Evolutionary conservation across 176 grass and related monocot genomes (phyloP), one percentile per base, ranked within the genome.

Genomic region (Aegilops umbellulata): DNA sequence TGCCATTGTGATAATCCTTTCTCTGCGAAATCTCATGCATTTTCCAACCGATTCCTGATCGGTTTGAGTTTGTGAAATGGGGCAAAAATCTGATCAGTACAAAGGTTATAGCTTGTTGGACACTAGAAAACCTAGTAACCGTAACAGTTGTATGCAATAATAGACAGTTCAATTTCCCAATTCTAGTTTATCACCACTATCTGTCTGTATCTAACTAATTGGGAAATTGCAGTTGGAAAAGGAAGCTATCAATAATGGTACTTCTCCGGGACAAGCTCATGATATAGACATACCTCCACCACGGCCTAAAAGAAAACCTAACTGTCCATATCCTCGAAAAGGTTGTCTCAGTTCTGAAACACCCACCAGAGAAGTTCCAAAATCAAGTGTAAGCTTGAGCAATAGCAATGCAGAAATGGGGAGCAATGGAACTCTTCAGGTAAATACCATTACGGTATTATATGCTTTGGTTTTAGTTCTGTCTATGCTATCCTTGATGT

Each of bases 221-320:
- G 78, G 35, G 41, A 89, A 90, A 85, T 87, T 94, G 47, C 97
- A 98, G 97, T 82, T 95, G 90, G 94, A 98, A 86, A 98, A 98
- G 76, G 94, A 98, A 87, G 90, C 97, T 74, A 81, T 92, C 17
- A 92, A 70, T 17, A 98, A 96, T 80, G 94, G 92, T 17, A 92
- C 84, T 74, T 88, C 88, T 46, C 81, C 79, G 10, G 93, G 88
- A 82, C 91, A 97, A 93, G 76, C 77, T 83, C 95, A 92, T 89
- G 92, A 98, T 51, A 98, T 98, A 22, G 90, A 93, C 70, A 98
- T 98, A 82, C 97, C 97, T 84, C 97, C 97, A 85, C 94, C 97
- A 79, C 82, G 97, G 60, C 97, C 97, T 31, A 98, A 98, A 87
- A 95, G 94, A 83, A 98, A 98, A 79, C 92, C 97, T 82, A 95